These are phyloP conservation scores for Psilocybe tampanensis DNA, from an alignment of 768 basidiomycete genomes.

Conservation along the genomic window DNA sequence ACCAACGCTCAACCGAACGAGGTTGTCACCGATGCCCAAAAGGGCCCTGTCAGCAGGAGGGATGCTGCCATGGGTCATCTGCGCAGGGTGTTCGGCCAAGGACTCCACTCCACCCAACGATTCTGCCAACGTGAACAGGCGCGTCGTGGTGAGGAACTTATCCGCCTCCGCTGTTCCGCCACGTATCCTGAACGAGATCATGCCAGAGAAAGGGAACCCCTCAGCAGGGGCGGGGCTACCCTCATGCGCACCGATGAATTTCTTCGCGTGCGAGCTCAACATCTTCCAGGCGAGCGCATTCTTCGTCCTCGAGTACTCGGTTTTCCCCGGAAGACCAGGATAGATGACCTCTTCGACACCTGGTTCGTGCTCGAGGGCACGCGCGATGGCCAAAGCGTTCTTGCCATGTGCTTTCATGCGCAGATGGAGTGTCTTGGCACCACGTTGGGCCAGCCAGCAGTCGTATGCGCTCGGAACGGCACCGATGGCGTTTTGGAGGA, in stretches of 20 bases:
- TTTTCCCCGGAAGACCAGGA: constrained; percentile 75
- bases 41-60: constrained; percentile 64
- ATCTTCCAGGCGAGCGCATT: constrained; percentile 64
- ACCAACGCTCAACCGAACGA: constrained; percentile 84
- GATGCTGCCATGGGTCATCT: constrained; percentile 88
- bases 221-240: constrained; percentile 33
- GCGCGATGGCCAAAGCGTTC: constrained; percentile 80
- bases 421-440: constrained; percentile 88
- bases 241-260: constrained; percentile 33
- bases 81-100: constrained; percentile 82
- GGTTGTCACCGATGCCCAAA: constrained; percentile 77
- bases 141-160: constrained; percentile 63
- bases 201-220: constrained; percentile 89
- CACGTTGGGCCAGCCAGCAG: constrained; percentile 87
- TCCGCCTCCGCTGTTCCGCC: constrained; percentile 61
- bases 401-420: constrained; percentile 86
- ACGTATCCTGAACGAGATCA: constrained; percentile 79
- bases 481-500: constrained; percentile 89
- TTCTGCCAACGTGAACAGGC: constrained; percentile 84
- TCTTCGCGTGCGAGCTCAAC: constrained; percentile 68
- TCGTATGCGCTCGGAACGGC: constrained; percentile 87
- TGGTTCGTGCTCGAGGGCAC: constrained; percentile 51
- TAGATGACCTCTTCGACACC: constrained; percentile 85
- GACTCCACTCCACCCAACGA: constrained; percentile 92
- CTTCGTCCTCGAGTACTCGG: constrained; percentile 35